Base-by-base conservation (phyloP, 2,329 filamentous ascomycete genomes). In the Colletotrichum sp. region DNA sequence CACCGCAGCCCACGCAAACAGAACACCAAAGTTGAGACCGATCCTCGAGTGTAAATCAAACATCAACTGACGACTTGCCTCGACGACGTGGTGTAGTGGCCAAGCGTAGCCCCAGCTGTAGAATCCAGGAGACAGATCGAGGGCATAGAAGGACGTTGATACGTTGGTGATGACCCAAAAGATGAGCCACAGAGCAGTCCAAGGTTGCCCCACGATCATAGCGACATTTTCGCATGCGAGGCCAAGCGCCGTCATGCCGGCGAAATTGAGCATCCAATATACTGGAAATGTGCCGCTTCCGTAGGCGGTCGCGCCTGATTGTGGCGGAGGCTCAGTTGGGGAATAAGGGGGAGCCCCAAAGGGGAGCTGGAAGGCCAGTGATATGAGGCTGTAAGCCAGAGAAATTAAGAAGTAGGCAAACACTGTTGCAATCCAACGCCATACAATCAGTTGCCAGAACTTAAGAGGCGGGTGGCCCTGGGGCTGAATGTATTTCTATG, bases 161-260 rank as follows among this genome's bases (percentile, higher is more conserved):
- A 93, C 91, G 79, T 94, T 94, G 8, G 90, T 89, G 72, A 94
- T 92, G 57, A 93, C 91, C 92, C 91, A 93, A 79, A 93, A 93
- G 72, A 93, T 92, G 3, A 94, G 83, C 88, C 92, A 94, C 1
- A 93, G 81, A 0, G 90, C 88, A 3, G 81, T 81, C 91, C 91
- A 93, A 0, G 90, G 92, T 78, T 89, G 86, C 0, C 90, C 91
- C 6, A 93, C 84, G 3, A 93, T 79, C 89, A 93, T 93, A 0
- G 90, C 90, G 32, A 92, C 88, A 79, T 93, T 93, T 83, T 94
- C 92, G 79, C 90, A 92, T 0, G 92, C 90, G 4, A 94, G 82
- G 0, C 92, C 92, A 2, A 94, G 80, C 0, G 92, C 91, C 10
- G 87, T 85, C 92, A 94, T 93, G 10, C 92, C 92, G 1, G 90